Conservation (phyloP, 768 basidiomycete species). For the Astraeus odoratus region DNA sequence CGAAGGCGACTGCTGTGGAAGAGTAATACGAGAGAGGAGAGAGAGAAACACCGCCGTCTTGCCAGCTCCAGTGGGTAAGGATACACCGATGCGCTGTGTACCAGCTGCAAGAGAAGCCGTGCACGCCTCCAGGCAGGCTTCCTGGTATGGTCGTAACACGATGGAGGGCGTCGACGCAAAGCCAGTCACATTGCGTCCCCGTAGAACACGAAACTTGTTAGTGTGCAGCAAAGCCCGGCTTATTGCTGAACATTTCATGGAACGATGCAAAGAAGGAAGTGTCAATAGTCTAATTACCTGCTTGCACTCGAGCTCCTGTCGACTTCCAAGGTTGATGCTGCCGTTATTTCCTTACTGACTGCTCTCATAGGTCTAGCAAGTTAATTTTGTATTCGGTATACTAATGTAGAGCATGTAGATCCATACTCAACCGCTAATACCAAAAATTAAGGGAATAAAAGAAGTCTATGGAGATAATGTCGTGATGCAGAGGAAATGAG, state of each 20-base stretch:
- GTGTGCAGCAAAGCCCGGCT: background rate
- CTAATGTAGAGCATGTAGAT: constrained; percentile 21
- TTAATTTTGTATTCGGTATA: constrained; percentile 14
- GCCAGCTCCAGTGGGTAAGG: constrained; percentile 76
- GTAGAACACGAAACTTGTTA: background rate
- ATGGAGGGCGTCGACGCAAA: constrained; percentile 14
- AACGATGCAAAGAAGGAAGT: background rate
- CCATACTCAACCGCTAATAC: constrained; percentile 17
- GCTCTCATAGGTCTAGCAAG: background rate
- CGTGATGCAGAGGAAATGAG: constrained; percentile 16
- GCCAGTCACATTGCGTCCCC: constrained; percentile 7
- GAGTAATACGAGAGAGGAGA: constrained; percentile 58
- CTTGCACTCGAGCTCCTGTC: no score
- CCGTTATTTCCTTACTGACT: no score
- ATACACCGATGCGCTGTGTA: constrained; percentile 73
- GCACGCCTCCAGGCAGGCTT: constrained; percentile 72
- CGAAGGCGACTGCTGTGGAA: constrained; percentile 34
- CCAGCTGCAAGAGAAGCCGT: constrained; percentile 61
- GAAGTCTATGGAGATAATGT: constrained; percentile 27
- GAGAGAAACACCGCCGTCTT: constrained; percentile 93
- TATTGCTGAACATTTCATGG: constrained; percentile 12
- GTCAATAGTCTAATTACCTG: no score
- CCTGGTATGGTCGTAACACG: constrained; percentile 81
- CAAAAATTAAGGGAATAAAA: constrained; percentile 25
- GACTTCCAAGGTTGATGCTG: no score